Conservation (phyloP, 495 filamentous ascomycete species). For the Xylaria grammica region DNA sequence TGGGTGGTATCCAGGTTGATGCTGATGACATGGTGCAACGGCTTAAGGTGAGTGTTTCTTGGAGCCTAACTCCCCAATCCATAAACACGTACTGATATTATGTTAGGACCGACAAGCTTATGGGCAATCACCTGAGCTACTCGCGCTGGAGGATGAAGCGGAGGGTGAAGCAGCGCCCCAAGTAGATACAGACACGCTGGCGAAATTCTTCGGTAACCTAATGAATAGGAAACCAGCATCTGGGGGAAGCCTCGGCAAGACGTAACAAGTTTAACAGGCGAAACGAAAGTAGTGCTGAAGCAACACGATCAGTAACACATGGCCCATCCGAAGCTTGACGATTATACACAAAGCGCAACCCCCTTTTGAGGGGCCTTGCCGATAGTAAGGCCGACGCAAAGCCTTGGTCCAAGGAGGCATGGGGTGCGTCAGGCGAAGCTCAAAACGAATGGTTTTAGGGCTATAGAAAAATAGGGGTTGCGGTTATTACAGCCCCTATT, state of each 20-base stretch:
- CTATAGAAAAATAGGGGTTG: neutral
- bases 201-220: conserved; percentile 55
- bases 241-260: conserved; percentile 25
- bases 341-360: neutral
- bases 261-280: conserved; percentile 17
- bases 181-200: conserved; percentile 54
- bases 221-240: conserved; percentile 47
- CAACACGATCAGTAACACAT: neutral
- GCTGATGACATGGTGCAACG: conserved; percentile 93
- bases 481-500: neutral
- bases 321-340: neutral
- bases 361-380: neutral
- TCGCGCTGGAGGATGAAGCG: conserved; percentile 36
- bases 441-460: neutral
- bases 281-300: neutral
- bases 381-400: neutral
- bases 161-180: conserved; percentile 38
- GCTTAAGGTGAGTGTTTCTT: conserved; percentile 67
- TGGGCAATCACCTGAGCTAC: conserved; percentile 44
- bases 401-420: neutral
- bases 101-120: conserved; percentile 54
- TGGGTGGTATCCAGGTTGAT: conserved; percentile 96
- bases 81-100: conserved; percentile 20
- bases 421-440: neutral
- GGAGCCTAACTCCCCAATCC: neutral